These are phyloP conservation scores for Lecanoromycetidae sp. DNA, from an alignment of 2,329 filamentous ascomycete species.

Conservation along the genomic window DNA sequence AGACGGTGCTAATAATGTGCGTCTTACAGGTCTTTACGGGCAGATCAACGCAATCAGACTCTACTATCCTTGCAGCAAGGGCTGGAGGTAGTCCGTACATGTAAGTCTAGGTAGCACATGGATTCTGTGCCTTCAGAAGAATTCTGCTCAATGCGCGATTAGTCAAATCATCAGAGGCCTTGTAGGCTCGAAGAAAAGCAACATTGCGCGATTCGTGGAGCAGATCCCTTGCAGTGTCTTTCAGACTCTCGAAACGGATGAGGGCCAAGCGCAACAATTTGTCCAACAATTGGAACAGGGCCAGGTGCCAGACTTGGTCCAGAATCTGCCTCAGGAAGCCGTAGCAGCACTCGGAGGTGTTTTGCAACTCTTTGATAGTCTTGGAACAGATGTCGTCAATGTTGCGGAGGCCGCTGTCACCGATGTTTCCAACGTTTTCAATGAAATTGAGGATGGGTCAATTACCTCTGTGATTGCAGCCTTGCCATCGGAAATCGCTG, in stretches of 20 bases:
- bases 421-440: conserved; percentile 3
- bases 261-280: conserved; percentile 2
- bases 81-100: too few species aligned
- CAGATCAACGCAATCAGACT: too few species aligned
- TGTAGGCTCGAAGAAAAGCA: not conserved
- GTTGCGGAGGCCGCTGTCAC: conserved; percentile 2
- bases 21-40: too few species aligned
- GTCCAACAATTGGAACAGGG: conserved; percentile 2
- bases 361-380: not conserved
- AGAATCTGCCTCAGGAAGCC: conserved; percentile 11
- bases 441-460: conserved; percentile 9
- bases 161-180: conserved; percentile 9
- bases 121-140: not conserved
- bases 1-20: too few species aligned
- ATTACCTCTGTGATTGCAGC: conserved; percentile 4
- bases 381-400: conserved; percentile 1
- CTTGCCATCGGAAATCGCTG: not conserved
- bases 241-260: conserved; percentile 2
- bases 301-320: conserved; percentile 6
- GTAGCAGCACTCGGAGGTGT: not conserved
- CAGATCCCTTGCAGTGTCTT: conserved; percentile 10
- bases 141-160: not conserved
- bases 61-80: too few species aligned
- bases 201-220: not conserved
- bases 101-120: too few species aligned